Evolutionary conservation across 2,329 filamentous ascomycete genomes (phyloP).

Genomic region (Fusarium brachygibbosum): DNA sequence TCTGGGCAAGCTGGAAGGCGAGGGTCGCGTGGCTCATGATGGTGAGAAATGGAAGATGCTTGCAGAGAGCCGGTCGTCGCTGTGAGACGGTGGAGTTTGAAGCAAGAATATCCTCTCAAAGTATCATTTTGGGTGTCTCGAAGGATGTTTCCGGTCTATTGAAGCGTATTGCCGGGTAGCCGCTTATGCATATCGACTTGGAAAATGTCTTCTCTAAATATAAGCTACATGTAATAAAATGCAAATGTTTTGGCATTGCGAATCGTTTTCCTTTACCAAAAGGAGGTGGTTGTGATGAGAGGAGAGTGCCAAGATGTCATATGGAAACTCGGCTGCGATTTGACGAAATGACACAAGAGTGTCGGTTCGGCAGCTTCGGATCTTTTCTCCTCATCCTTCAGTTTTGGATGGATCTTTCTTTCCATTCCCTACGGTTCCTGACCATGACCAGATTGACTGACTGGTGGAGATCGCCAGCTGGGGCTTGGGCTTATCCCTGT

Average conservation of each 20-base stretch:
- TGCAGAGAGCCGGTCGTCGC: constrained; percentile 39
- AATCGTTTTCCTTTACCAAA: not conserved
- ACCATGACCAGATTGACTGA: not conserved
- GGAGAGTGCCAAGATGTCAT: constrained; percentile 19
- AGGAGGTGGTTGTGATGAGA: not conserved
- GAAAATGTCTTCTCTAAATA: not conserved
- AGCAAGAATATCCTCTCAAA: not conserved
- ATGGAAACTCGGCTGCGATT: not conserved
- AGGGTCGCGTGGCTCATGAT: constrained; percentile 72
- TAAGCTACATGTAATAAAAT: not conserved
- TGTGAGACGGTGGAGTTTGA: constrained; percentile 28
- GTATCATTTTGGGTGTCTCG: no score
- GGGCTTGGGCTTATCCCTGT: constrained; percentile 6
- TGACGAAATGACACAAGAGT: not conserved
- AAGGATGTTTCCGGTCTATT: not conserved
- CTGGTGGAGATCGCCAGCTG: constrained; percentile 17
- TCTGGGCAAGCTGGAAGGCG: constrained; percentile 79
- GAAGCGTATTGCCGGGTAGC: not conserved
- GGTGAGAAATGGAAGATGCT: constrained; percentile 51
- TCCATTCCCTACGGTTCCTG: not conserved
- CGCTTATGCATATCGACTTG: not conserved
- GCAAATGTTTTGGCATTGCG: not conserved
- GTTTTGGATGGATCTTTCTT: not conserved
- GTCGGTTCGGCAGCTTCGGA: constrained; percentile 26
- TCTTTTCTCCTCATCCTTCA: constrained; percentile 1